Percentiles rank a stretch among this genome's conserved stretches.
These are phyloP conservation scores for Cubamyces lactineus DNA, from an alignment of 768 basidiomycete species.

Conservation along the genomic window DNA sequence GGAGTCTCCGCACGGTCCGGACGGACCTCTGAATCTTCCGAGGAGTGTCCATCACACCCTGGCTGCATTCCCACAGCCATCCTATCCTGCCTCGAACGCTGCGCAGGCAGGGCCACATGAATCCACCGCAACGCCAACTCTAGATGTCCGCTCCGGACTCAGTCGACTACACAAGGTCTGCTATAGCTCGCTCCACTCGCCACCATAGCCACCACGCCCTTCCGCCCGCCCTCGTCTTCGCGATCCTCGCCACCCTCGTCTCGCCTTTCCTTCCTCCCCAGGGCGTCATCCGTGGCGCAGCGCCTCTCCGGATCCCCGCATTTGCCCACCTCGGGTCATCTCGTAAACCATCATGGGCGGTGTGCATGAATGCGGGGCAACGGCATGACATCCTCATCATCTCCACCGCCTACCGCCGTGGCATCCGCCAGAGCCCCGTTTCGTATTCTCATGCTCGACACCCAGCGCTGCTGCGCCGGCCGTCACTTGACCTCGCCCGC, in stretches of 20 bases:
- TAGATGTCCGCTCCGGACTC: background rate
- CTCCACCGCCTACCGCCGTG: slow-evolving; percentile 6
- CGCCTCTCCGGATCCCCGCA: slow-evolving; percentile 19
- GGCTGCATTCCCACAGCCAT: slow-evolving; percentile 3
- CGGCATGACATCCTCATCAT: background rate
- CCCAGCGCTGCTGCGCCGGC: slow-evolving; percentile 17
- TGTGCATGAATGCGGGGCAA: slow-evolving; percentile 15
- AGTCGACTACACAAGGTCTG: background rate
- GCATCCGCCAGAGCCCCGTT: slow-evolving; percentile 16
- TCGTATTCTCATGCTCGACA: slow-evolving; percentile 23
- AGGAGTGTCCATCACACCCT: slow-evolving; percentile 17
- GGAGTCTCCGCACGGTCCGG: slow-evolving; percentile 6
- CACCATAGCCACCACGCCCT: background rate
- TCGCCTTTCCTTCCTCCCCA: background rate
- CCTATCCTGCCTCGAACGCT: background rate
- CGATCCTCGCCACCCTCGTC: background rate
- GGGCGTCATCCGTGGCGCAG: slow-evolving; percentile 6
- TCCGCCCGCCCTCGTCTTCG: background rate
- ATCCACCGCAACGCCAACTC: background rate
- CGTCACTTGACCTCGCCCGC: slow-evolving; percentile 21
- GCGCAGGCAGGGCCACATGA: background rate
- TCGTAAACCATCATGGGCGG: slow-evolving; percentile 10
- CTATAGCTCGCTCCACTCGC: background rate
- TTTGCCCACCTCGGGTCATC: slow-evolving; percentile 10
- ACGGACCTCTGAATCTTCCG: slow-evolving; percentile 16